Percentiles rank a stretch among this genome's conserved stretches.
Evolutionary conservation across 225 moss, liverwort and hornwort species (phyloP).

Genomic region (Lunularia cruciata): DNA sequence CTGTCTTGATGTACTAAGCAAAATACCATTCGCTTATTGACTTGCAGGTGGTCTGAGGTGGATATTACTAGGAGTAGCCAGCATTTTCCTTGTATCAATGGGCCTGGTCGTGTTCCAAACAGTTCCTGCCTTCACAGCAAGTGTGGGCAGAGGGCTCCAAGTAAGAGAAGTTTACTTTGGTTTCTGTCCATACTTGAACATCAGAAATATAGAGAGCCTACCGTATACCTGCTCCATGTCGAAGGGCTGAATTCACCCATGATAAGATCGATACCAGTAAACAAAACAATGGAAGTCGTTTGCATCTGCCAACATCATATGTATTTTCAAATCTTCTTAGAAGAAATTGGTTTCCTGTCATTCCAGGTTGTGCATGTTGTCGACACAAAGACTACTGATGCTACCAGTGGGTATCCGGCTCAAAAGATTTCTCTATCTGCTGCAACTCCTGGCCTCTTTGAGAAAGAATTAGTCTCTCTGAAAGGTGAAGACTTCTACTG

Average conservation of each 20-base stretch:
- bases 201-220: no score
- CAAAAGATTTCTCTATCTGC: conserved; percentile 70
- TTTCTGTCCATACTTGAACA: no score
- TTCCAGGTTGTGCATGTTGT: conserved; percentile 67
- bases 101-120: conserved; percentile 49
- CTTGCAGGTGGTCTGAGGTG: conserved; percentile 48
- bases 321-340: not conserved
- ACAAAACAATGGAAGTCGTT: no score
- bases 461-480: conserved; percentile 53
- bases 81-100: conserved; percentile 43
- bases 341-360: not conserved
- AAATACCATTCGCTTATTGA: no score
- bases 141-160: conserved; percentile 68
- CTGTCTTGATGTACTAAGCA: no score
- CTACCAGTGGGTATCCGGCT: conserved; percentile 25
- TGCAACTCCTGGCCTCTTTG: conserved; percentile 68
- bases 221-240: no score
- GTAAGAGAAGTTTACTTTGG: no score
- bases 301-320: no score
- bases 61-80: conserved; percentile 49
- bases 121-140: conserved; percentile 70
- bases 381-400: conserved; percentile 41
- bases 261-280: no score
- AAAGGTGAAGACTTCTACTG: conserved; percentile 59
- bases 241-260: no score